Percentiles rank a stretch among this genome's conserved stretches.
Evolutionary conservation across 768 basidiomycete species (phyloP).

Genomic region (Tremella yokohamensis): DNA sequence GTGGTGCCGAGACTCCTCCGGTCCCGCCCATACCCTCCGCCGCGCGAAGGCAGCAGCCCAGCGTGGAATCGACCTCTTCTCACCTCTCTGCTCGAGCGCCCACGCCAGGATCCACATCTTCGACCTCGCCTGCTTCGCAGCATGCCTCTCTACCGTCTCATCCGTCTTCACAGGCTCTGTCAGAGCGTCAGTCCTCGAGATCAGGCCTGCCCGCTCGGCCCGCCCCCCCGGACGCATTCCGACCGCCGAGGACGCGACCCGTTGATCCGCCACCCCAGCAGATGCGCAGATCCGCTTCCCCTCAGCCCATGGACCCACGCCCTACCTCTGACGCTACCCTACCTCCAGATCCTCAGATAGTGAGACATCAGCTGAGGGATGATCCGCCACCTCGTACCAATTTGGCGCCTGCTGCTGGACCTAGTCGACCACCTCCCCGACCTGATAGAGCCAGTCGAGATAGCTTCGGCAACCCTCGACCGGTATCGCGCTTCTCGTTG

Average conservation of each 20-base stretch:
- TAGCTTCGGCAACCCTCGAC: slow-evolving; percentile 30
- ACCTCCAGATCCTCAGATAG: slow-evolving; percentile 7
- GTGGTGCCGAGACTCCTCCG: not conserved
- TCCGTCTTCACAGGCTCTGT: slow-evolving; percentile 30
- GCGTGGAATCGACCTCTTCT: not conserved
- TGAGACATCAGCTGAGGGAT: slow-evolving; percentile 30
- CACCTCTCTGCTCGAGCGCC: not conserved
- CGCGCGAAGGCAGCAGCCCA: not conserved
- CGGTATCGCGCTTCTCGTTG: slow-evolving; percentile 38
- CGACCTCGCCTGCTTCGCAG: not conserved
- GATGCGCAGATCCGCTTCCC: slow-evolving; percentile 6
- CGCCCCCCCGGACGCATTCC: slow-evolving; percentile 51
- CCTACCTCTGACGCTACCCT: slow-evolving; percentile 10
- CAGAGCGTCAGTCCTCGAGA: slow-evolving; percentile 27
- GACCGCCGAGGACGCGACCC: slow-evolving; percentile 40
- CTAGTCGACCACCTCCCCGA: slow-evolving; percentile 28
- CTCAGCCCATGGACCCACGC: slow-evolving; percentile 10
- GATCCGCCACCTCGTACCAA: slow-evolving; percentile 18
- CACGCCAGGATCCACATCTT: not conserved
- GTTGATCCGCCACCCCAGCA: slow-evolving; percentile 7
- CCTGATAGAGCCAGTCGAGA: slow-evolving; percentile 37
- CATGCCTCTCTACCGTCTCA: not conserved
- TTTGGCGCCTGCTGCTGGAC: slow-evolving; percentile 15
- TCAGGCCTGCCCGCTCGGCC: slow-evolving; percentile 37
- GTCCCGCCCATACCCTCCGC: not conserved